These are phyloP conservation scores for Stenogyne calaminthoides DNA, from an alignment of 305 asterid species.

Conservation along the genomic window DNA sequence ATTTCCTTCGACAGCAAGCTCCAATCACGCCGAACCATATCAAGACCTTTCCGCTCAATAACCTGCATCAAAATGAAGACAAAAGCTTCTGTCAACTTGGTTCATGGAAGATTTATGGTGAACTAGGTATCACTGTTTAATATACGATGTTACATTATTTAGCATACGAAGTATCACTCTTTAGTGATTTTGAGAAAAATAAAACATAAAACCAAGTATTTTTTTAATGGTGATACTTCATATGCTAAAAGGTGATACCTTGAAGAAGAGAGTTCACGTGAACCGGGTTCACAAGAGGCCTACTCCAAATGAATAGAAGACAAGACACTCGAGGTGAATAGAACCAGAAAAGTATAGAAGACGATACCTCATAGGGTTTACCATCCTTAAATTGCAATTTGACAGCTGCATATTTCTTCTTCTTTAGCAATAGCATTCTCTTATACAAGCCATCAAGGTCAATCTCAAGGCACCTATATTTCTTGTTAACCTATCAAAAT, in stretches of 20 bases:
- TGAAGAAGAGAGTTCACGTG: too few relatives aligned
- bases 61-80: constrained; percentile 48
- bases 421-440: constrained; percentile 96
- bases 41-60: constrained; percentile 97
- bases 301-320: constrained; percentile 12
- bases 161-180: too few relatives aligned
- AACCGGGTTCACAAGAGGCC: too few relatives aligned
- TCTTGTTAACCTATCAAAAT: constrained; percentile 84
- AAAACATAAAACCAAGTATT: too few relatives aligned
- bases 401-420: constrained; percentile 99
- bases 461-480: constrained; percentile 92
- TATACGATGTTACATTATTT: too few relatives aligned
- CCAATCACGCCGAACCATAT: constrained; percentile 99
- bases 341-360: constrained; percentile 27
- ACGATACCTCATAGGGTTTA: constrained; percentile 64
- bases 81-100: too few relatives aligned
- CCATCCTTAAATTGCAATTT: constrained; percentile 87
- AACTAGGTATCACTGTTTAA: too few relatives aligned
- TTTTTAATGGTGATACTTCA: too few relatives aligned
- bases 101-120: too few relatives aligned
- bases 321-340: constrained; percentile 17
- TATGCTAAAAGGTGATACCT: too few relatives aligned
- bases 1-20: constrained; percentile 90
- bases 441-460: constrained; percentile 98
- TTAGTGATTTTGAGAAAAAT: too few relatives aligned